These are phyloP conservation scores for California macrophylla DNA, from an alignment of 441 rosid genomes.

Conservation along the genomic window DNA sequence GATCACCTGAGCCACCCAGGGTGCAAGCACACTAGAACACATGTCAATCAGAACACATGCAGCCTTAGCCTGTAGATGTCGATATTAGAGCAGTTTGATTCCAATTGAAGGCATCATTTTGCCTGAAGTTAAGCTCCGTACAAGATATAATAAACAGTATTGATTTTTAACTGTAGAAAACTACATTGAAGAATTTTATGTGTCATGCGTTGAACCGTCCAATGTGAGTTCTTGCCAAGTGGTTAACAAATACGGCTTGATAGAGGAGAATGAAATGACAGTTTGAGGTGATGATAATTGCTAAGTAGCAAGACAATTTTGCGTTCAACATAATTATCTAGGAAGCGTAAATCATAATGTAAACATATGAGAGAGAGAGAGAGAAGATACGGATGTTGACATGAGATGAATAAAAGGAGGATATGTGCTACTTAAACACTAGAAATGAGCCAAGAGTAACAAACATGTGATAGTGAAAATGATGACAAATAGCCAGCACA, in stretches of 20 bases:
- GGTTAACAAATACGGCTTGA: background rate
- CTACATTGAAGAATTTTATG: background rate
- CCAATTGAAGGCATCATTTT: background rate
- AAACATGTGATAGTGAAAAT: conserved; percentile 72
- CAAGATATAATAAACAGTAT: background rate
- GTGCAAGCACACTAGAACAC: conserved; percentile 61
- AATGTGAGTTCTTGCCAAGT: background rate
- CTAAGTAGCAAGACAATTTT: background rate
- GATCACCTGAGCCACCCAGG: conserved; percentile 65
- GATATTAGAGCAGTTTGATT: conserved; percentile 15
- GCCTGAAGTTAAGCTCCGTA: background rate
- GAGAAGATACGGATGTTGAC: background rate
- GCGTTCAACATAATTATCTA: background rate
- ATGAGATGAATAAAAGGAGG: background rate
- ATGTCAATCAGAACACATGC: conserved; percentile 76
- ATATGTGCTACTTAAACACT: background rate
- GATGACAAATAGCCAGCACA: conserved; percentile 72
- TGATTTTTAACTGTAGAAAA: background rate
- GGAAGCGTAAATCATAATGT: background rate
- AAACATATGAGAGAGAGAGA: background rate
- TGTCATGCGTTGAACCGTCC: background rate
- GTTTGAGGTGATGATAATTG: background rate
- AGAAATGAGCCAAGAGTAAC: conserved; percentile 29
- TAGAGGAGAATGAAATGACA: conserved; percentile 1
- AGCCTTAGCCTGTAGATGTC: conserved; percentile 59